A percentile compares a stretch with the other conserved stretches of the same genome.
These are phyloP conservation scores for Harringtonia lauricola DNA, from an alignment of 2,329 filamentous ascomycete species.

Conservation along the genomic window DNA sequence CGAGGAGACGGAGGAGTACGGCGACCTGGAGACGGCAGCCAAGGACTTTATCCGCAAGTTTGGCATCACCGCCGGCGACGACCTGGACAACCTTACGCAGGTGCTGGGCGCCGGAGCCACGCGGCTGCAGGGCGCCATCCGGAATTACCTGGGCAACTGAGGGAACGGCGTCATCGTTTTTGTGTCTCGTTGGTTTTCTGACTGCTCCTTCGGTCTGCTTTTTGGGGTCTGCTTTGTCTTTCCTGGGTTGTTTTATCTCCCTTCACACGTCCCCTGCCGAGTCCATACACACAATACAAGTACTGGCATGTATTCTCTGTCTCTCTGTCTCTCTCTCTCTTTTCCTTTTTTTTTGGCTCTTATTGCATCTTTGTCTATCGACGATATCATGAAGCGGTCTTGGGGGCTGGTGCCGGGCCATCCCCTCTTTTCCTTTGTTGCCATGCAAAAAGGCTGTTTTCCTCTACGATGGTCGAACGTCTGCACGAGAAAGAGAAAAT, in stretches of 20 bases:
- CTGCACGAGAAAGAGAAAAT: no score
- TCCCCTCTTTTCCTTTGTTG: neutral
- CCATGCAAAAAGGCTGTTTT: no score
- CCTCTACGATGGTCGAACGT: no score
- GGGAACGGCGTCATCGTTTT: neutral
- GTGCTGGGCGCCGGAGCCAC: slow-evolving; percentile 77
- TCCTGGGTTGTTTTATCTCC: no score
- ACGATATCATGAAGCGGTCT: no score
- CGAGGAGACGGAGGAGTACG: slow-evolving; percentile 61
- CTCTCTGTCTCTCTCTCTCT: neutral
- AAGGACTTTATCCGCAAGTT: slow-evolving; percentile 95
- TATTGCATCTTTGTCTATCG: no score
- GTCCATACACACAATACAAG: no score
- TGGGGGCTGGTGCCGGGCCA: neutral
- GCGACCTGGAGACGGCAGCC: slow-evolving; percentile 83
- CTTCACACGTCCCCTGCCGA: no score
- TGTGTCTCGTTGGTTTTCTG: no score
- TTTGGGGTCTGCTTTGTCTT: no score
- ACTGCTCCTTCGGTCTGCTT: no score
- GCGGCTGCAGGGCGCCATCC: slow-evolving; percentile 67
- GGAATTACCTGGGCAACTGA: slow-evolving; percentile 50
- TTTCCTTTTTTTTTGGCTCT: neutral
- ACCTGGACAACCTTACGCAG: slow-evolving; percentile 80
- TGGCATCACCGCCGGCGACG: slow-evolving; percentile 89
- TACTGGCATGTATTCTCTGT: no score